Evolutionary conservation across 768 basidiomycete genomes (phyloP), one percentile per base, ranked within the genome.

Genomic region (Termitomyces sp.): DNA sequence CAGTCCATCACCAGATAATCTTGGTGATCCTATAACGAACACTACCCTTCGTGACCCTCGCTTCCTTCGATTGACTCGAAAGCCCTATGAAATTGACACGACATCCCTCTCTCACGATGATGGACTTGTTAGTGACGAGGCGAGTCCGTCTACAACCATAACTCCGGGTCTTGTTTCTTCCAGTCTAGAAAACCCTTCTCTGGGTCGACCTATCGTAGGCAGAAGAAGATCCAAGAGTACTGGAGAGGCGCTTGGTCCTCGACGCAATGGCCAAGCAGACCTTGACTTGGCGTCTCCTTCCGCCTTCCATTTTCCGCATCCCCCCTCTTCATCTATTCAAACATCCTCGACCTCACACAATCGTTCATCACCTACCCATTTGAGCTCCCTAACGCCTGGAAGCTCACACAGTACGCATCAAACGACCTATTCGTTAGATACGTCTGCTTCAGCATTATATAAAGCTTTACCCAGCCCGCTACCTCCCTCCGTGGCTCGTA

Each of bases 391-490:
- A 9, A 68, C 64, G 10, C 58, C 66, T 17, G 60, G 61, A 17
- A 55, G 59, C 41, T 71, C 72, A 5, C 68, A 72, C 19, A 70
- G 61, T 53, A 61, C 72, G n/a, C 84, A 83, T 66, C 84, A 79
- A 59, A 76, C 82, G 37, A 81, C 83, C 14, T 76, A 75, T 61
- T 86, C 84, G 0, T 67, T 85, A 21, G 84, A 86, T 64, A 74
- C 71, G 0, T 67, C 76, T 7, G 67, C 70, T 27, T 68, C 73
- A 19, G 32, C 66, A 25, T 63, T 66, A 42, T 69, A 67, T 32
- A 59, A 61, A 25, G 59, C 63, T 34, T 51, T 59, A 12, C 63
- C 62, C 21, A 66, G 57, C 55, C 61, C 63, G 27, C 53, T 69
- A 27, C 56, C 69, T 9, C 69, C 74, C 30, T 68, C 75, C 1